A percentile compares a stretch with the other conserved stretches of the same genome.
These are phyloP conservation scores for Piloderma croceum DNA, from an alignment of 768 basidiomycete genomes.

Conservation along the genomic window DNA sequence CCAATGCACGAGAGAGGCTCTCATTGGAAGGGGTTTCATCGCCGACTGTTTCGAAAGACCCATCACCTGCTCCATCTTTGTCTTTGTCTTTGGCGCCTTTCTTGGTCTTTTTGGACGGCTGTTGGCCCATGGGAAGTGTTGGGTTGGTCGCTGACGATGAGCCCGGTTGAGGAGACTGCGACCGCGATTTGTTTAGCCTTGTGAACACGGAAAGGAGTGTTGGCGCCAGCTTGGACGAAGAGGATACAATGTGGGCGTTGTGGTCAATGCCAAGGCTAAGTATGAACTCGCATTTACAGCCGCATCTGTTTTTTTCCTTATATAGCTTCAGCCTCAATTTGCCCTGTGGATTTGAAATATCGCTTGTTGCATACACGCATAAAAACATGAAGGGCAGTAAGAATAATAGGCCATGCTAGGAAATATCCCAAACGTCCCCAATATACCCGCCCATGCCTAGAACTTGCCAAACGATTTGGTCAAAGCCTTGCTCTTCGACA, in stretches of 20 bases:
- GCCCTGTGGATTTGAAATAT: too few relatives aligned
- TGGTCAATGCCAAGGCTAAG: too few relatives aligned
- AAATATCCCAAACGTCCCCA: too few relatives aligned
- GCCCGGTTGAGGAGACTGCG: conserved; percentile 64
- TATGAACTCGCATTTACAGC: too few relatives aligned
- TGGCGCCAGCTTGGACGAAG: conserved; percentile 64
- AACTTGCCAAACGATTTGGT: conserved; percentile 95
- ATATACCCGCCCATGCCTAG: conserved; percentile 44
- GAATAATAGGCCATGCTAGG: too few relatives aligned
- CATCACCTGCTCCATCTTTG: conserved; percentile 42
- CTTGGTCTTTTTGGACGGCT: conserved; percentile 77
- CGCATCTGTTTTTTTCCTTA: too few relatives aligned
- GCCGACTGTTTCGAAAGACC: conserved; percentile 23
- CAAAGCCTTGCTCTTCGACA: conserved; percentile 88
- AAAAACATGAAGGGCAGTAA: too few relatives aligned
- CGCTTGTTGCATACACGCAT: too few relatives aligned
- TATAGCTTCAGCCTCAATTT: too few relatives aligned
- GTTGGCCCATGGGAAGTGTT: conserved; percentile 69
- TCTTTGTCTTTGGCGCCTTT: conserved; percentile 68
- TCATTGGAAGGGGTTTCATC: conserved; percentile 35
- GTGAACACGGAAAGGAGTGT: conserved; percentile 74
- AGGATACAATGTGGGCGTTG: conserved; percentile 1
- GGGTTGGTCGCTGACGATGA: conserved; percentile 33
- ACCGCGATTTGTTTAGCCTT: conserved; percentile 64
- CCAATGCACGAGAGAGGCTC: conserved; percentile 42